Percentiles rank a stretch among this genome's conserved stretches.
Evolutionary conservation across 768 basidiomycete genomes (phyloP).

Genomic region (Kondoa subrosea): DNA sequence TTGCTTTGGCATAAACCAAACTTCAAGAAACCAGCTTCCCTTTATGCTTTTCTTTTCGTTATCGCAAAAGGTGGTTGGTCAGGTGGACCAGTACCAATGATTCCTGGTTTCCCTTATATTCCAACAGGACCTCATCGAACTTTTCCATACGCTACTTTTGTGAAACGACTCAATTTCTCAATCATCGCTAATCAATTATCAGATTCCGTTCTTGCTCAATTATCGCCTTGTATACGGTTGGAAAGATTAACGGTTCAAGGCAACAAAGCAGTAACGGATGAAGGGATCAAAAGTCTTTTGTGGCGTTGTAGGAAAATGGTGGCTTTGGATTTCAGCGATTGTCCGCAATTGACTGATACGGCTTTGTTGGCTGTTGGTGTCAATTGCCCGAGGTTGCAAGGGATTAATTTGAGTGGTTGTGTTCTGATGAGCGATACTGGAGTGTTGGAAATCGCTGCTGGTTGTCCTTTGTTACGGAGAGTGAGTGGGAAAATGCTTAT

Average conservation of each 20-base stretch:
- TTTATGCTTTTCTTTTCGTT: constrained; percentile 61
- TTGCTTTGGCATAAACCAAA: constrained; percentile 83
- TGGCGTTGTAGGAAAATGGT: constrained; percentile 54
- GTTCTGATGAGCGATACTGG: constrained; percentile 60
- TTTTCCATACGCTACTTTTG: constrained; percentile 72
- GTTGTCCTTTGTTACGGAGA: constrained; percentile 62
- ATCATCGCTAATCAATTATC: constrained; percentile 52
- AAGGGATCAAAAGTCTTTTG: constrained; percentile 57
- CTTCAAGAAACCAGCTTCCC: constrained; percentile 50
- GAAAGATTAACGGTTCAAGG: constrained; percentile 86
- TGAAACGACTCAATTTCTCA: constrained; percentile 79
- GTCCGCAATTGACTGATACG: constrained; percentile 58
- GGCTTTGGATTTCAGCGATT: constrained; percentile 80
- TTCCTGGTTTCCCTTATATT: background rate
- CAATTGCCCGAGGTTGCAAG: constrained; percentile 65
- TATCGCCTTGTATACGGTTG: constrained; percentile 51
- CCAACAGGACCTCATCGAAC: constrained; percentile 41
- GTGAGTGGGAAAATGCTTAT: constrained; percentile 27
- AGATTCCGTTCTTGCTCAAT: constrained; percentile 52
- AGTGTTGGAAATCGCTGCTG: constrained; percentile 53
- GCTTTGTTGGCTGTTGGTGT: constrained; percentile 60
- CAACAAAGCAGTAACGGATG: constrained; percentile 62
- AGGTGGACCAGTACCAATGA: background rate
- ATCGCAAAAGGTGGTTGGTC: constrained; percentile 31
- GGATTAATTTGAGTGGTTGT: constrained; percentile 78